phyloP scores from a whole-genome alignment of 2,329 filamentous ascomycete species.

The Byssochlamys sp. region DNA sequence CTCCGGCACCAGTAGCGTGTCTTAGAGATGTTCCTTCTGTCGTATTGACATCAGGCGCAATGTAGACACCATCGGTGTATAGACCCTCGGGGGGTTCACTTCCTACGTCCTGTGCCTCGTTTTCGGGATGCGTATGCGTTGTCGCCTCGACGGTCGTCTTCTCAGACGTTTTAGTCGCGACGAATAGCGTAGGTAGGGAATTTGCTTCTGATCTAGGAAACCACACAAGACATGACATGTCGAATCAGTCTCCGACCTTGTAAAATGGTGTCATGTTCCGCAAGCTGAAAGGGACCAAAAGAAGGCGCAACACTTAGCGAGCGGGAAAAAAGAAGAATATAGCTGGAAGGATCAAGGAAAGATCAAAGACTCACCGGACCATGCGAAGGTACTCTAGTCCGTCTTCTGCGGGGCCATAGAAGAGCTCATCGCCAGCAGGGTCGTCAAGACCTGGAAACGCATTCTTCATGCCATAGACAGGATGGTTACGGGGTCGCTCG shows the following conservation, averaged over 20 bases:
- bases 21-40: constrained; percentile 10
- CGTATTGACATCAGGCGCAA: constrained; percentile 44
- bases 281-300: constrained; percentile 1
- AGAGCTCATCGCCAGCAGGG: constrained; percentile 43
- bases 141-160: constrained; percentile 11
- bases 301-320: constrained; percentile 2
- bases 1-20: constrained; percentile 15
- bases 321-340: constrained; percentile 3
- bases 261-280: background rate
- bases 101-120: constrained; percentile 26
- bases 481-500: constrained; percentile 44
- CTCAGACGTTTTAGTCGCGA: constrained; percentile 46
- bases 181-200: constrained; percentile 60
- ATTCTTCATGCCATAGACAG: constrained; percentile 61
- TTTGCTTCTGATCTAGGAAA: constrained; percentile 61
- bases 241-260: constrained; percentile 2
- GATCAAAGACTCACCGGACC: constrained; percentile 51
- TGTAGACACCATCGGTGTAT: constrained; percentile 72
- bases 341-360: constrained; percentile 6
- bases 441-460: constrained; percentile 58
- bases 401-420: constrained; percentile 59
- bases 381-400: constrained; percentile 61
- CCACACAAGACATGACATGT: constrained; percentile 5
- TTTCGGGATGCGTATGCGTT: background rate
- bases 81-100: constrained; percentile 48